Evolutionary conservation across 305 asterid species (phyloP).

Genomic region (Coffea humblotiana): DNA sequence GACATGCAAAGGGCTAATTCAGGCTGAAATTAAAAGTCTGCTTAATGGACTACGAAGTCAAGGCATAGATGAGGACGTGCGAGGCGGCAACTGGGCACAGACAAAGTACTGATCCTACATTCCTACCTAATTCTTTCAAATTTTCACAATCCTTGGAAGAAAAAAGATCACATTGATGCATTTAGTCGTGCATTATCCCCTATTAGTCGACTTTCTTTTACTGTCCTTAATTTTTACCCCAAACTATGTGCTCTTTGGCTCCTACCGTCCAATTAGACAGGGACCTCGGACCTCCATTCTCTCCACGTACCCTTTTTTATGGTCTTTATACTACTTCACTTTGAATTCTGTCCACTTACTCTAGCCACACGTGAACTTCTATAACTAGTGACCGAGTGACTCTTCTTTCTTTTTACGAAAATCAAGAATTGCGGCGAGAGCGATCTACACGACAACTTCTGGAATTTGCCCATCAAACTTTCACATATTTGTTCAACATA

Average conservation of each 20-base stretch:
- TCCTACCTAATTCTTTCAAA: neutral
- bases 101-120: neutral
- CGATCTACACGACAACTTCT: no score
- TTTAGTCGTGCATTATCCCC: neutral
- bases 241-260: no score
- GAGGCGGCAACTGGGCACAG: conserved; percentile 8
- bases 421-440: no score
- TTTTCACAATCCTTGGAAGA: neutral
- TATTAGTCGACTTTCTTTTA: conserved; percentile 1
- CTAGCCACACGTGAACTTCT: no score
- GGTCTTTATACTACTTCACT: no score
- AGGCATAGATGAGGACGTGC: neutral
- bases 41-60: neutral
- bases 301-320: neutral
- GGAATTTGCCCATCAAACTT: no score
- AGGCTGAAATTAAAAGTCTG: neutral
- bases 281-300: neutral
- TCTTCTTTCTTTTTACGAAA: no score
- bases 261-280: neutral
- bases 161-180: neutral
- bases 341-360: neutral
- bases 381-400: no score
- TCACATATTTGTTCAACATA: no score
- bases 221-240: neutral
- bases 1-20: neutral